Evolutionary conservation across 306 rosid species (phyloP), one percentile per base, ranked within the genome.

Genomic region (Vigna nakashimae): DNA sequence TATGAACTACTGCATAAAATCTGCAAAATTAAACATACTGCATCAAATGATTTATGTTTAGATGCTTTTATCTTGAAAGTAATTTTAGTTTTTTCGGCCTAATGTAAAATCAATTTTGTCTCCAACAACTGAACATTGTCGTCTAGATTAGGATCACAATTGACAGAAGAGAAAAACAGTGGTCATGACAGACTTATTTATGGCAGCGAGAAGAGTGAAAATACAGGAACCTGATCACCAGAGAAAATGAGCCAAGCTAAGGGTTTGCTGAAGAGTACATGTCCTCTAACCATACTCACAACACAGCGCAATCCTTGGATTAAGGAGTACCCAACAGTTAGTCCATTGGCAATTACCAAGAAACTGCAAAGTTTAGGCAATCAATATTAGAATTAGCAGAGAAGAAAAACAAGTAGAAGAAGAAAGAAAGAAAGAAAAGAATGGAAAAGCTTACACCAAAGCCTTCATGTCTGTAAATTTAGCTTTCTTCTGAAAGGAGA

Each of bases 161-260:
- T 57, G 64, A 24, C 9, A 0, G 14, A 59, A 28, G 65, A 59
- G 10, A 26, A 59, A 26, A 59, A 6, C 9, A 14, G 2, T 26
- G 26, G n/a, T 24, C 9, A 58, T 26, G 15, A 57, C 64, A 24
- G 3, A 26, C 18, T 28, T 49, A 13, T 63, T 65, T 16, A 51
- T 65, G 58, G 36, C 58, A 66, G 66, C 8, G 1, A 40, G 40
- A 8, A 69, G 57, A 38, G 74, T 49, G n/a, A 46, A 69, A n/a
- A 55, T 24, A 4, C 5, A 7, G 30, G 43, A 80, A 88, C 96
- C 96, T 92, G 96, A 81, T 92, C 94, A 71, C 59, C 89, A 12
- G 92, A 87, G 90, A 90, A 92, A 70, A 90, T 92, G 49, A 80
- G 48, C 96, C 93, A 92, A 80, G 97, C 96, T 57, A 87, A 82